Base-by-base conservation (phyloP, 371 early-diverging fungal species). In the Haplosporangium sp. region DNA sequence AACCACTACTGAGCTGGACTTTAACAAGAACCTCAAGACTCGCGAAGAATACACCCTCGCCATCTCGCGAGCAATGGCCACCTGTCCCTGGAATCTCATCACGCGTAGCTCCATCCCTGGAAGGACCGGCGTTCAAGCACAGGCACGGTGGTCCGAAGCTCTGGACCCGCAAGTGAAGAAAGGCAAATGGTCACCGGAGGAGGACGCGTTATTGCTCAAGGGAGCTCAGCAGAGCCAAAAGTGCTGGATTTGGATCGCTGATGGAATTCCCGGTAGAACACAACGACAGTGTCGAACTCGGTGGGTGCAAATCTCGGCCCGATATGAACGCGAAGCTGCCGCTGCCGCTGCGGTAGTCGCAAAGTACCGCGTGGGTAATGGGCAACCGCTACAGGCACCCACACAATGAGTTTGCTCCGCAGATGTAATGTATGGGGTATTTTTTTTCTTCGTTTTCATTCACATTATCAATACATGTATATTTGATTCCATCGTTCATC, bases 131-230 rank as follows among this genome's bases (percentile, higher is more conserved):
- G 87, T 89, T 37, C 93, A 93, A 68, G 92, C 92, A 5, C 91
- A 91, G 64, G 92, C 93, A 16, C 85, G 92, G 8, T 93, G 91
- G 87, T 86, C 88, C 6, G 93, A 93, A 72, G 90, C 93, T 6
- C 59, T 93, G 11, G 91, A 93, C 62, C 93, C 93, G 5, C 75
- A 70, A 20, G 89, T 90, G 13, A 82, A 89, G 7, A 90, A 89
- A 52, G 93, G 91, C 0, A 87, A 88, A 62, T 93, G 93, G 93
- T 81, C 83, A 12, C 64, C 66, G 0, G 87, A 87, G 13, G 93
- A 93, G 82, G 93, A 92, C 56, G 70, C 52, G 5, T 43, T 89
- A 21, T 62, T 93, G 59, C 56, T 82, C 45, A 69, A 83, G 46
- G 91, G 89, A 9, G 85, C 88, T 6, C 74, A 70, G 12, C 55